Base-by-base conservation (phyloP, 225 moss, liverwort and hornwort genomes). In the Bryoerythrophyllum caledonicum region DNA sequence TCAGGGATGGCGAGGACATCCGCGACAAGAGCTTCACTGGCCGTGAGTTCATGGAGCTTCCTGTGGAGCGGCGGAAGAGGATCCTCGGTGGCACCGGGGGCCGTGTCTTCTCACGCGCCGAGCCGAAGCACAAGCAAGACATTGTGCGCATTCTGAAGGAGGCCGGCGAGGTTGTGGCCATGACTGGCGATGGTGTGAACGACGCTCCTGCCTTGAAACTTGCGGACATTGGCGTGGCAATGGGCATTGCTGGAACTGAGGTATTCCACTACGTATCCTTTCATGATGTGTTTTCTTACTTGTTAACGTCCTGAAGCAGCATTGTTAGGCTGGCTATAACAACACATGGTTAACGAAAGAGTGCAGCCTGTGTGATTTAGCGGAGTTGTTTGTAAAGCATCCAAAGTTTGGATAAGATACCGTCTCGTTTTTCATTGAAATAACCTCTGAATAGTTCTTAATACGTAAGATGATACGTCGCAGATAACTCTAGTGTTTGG, bases 221-320 rank as follows among this genome's bases (percentile, higher is more conserved):
- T 70, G 96, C 96, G 13, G 96, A 97, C 68, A 94, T 97, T 71
- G 96, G 96, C 70, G 82, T 97, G 26, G 94, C 96, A 34, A 94
- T 96, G 96, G 96, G 96, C 38, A 96, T 96, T 71, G 78, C 96
- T n/a, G 96, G 96, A 74, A 96, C 96, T 71, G 96, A 96, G 96
- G 96, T 96, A 79, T 20, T 35, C 19, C 37, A 13, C 30, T 56
- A 1, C 1, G 4, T 2, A 6, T 60, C 34, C 65, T 59, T 54
- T 68, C 61, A 23, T 12, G 27, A 53, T 17, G 41, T 35, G 62
- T 51, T 43, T 41, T 28, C 46, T 40, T 23, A 15, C 7, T 55
- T 55, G 52, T 46, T 72, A 17, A 17, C 15, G 63, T 73, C 10
- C 21, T 63, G 73, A 61, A 61, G 16, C 11, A 17, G 16, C 3